Evolutionary conservation across 148 eudicot species (phyloP), one percentile per base, ranked within the genome.

Genomic region (Bassia scoparia): DNA sequence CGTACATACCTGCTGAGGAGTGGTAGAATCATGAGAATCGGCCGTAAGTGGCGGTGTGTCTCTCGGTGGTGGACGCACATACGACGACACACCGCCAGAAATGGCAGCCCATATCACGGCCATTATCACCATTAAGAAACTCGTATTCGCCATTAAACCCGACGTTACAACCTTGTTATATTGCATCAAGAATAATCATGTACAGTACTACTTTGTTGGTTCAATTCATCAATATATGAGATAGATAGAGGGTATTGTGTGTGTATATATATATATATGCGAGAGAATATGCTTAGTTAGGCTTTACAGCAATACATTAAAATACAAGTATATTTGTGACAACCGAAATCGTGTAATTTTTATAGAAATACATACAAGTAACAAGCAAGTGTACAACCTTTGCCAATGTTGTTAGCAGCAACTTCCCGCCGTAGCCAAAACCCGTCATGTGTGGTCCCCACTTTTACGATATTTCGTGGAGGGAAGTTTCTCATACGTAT

Each of bases 1-100:
- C n/a, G n/a, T n/a, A n/a, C n/a, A n/a, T n/a, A 74, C 81, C 81
- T 78, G 81, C 10, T 78, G 73, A 73, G 81, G 81, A 18, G 76
- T 59, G 37, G 73, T 68, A 53, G 76, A 14, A 23, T 64, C 55
- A 18, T 59, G 23, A 38, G 73, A n/a, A 30, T 49, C 61, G 17
- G 54, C 21, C 0, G 31, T 53, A 17, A 68, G 12, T 2, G 26
- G 12, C 4, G 50, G 52, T 6, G 63, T 37, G 18, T 60, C 50
- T n/a, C 77, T 23, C 3, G 77, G 63, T 14, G 73, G 81, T 1
- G 77, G 77, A 61, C 77, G 81, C 16, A 26, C 24, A 29, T 73
- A 61, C 48, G 72, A 21, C 35, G 61, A 35, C 63, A 67, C 72
- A 56, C 48, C 72, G 53, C 60, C 61, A 4, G 50, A 56, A 24